Evolutionary conservation across 163 green algal species (phyloP).

Genomic region (Scenedesmus sp.): DNA sequence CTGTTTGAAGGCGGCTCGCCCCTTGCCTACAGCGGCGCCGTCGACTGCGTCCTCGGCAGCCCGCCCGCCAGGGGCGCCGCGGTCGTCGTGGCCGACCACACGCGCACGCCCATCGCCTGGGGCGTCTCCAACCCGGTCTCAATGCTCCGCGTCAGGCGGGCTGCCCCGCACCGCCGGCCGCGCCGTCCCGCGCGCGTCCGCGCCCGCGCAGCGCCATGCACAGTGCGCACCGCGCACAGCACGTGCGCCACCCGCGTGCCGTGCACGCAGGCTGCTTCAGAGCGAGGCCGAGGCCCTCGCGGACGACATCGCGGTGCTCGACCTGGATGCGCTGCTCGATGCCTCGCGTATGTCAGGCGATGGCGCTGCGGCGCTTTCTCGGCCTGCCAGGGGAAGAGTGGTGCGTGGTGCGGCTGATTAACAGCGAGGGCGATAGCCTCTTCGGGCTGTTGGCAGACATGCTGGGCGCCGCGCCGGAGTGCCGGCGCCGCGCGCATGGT

Average conservation of each 20-base stretch:
- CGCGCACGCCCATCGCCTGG: slow-evolving; percentile 70
- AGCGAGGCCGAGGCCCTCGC: slow-evolving; percentile 48
- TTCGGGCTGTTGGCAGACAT: slow-evolving; percentile 87
- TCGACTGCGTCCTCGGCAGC: slow-evolving; percentile 75
- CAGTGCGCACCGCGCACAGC: too few species aligned
- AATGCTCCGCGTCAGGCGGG: slow-evolving; percentile 81
- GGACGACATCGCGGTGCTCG: slow-evolving; percentile 22
- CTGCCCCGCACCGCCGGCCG: neutral
- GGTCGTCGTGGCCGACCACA: slow-evolving; percentile 76
- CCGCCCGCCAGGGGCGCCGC: slow-evolving; percentile 66
- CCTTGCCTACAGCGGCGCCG: slow-evolving; percentile 77
- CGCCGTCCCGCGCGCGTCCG: too few species aligned
- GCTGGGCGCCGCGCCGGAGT: slow-evolving; percentile 76
- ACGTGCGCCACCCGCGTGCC: too few species aligned
- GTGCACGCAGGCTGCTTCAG: slow-evolving; percentile 76
- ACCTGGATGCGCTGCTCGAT: slow-evolving; percentile 14
- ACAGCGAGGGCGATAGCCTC: slow-evolving; percentile 88
- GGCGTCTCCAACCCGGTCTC: slow-evolving; percentile 87
- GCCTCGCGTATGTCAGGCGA: too few species aligned
- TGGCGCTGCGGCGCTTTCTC: too few species aligned
- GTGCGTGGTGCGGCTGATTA: slow-evolving; percentile 64
- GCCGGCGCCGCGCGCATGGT: slow-evolving; percentile 48
- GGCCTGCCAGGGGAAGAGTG: too few species aligned
- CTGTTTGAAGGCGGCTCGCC: slow-evolving; percentile 74
- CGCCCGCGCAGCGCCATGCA: too few species aligned